These are phyloP conservation scores for Berberis thunbergii DNA, from an alignment of 164 flowering plant genomes.

Conservation along the genomic window DNA sequence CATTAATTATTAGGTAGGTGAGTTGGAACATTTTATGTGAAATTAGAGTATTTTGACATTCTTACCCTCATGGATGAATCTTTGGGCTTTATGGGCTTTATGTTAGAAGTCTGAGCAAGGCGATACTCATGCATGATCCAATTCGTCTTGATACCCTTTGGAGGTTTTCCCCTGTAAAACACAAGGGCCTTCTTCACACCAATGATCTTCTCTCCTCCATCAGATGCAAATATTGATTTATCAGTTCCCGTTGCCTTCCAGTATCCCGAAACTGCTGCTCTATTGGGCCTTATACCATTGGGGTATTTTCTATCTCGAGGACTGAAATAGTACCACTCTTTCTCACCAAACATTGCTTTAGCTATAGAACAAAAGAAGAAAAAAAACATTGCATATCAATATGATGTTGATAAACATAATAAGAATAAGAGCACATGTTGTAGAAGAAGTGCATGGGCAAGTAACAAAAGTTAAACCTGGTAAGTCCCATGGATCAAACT, in stretches of 20 bases:
- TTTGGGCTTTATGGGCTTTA: slow-evolving; percentile 24
- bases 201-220: slow-evolving; percentile 46
- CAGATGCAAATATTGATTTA: slow-evolving; percentile 32
- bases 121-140: slow-evolving; percentile 90
- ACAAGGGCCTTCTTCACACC: slow-evolving; percentile 80
- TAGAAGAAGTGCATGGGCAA: neutral
- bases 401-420: neutral
- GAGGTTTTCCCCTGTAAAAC: slow-evolving; percentile 68
- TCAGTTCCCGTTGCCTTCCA: slow-evolving; percentile 86
- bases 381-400: neutral
- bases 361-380: slow-evolving; percentile 20
- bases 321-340: slow-evolving; percentile 69
- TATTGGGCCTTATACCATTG: slow-evolving; percentile 62
- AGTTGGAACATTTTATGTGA: no score
- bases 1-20: no score
- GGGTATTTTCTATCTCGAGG: slow-evolving; percentile 76
- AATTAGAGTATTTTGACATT: neutral
- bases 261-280: slow-evolving; percentile 59
- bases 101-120: slow-evolving; percentile 21
- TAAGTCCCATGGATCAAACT: slow-evolving; percentile 88
- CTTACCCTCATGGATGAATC: slow-evolving; percentile 73
- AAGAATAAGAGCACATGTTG: neutral
- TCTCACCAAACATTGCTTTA: slow-evolving; percentile 57
- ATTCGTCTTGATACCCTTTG: slow-evolving; percentile 62
- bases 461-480: slow-evolving; percentile 40